A percentile compares a stretch with the other conserved stretches of the same genome.
phyloP scores from a whole-genome alignment of 2,329 filamentous ascomycete genomes.

The Plenodomus biglobosus region DNA sequence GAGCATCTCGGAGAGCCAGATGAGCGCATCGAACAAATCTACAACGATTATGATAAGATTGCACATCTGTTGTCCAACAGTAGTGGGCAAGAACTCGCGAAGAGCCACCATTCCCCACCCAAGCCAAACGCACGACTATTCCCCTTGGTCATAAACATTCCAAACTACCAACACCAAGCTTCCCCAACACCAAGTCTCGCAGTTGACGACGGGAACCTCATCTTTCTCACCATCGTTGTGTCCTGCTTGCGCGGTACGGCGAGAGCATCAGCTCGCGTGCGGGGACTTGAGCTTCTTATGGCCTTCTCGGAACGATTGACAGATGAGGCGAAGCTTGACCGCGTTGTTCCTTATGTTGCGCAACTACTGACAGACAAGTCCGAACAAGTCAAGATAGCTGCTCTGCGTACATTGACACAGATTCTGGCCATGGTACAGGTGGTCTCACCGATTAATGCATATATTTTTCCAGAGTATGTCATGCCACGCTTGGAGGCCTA shows the following conservation, averaged over 20 bases:
- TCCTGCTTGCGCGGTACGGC: slow-evolving; percentile 88
- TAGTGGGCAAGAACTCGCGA: slow-evolving; percentile 49
- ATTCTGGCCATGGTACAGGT: slow-evolving; percentile 78
- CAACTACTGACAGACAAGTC: slow-evolving; percentile 77
- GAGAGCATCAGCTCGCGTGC: slow-evolving; percentile 80
- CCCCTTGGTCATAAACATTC: slow-evolving; percentile 81
- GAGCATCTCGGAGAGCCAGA: slow-evolving; percentile 84
- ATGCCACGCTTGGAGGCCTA: slow-evolving; percentile 62
- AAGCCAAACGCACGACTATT: slow-evolving; percentile 62
- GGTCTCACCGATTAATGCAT: slow-evolving; percentile 74
- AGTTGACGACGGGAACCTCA: slow-evolving; percentile 84
- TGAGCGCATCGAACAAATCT: slow-evolving; percentile 90
- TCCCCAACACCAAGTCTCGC: slow-evolving; percentile 62
- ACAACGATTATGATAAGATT: slow-evolving; percentile 95
- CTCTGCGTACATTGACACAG: slow-evolving; percentile 83
- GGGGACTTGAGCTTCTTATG: slow-evolving; percentile 86
- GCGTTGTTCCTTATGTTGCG: slow-evolving; percentile 88
- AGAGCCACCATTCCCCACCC: slow-evolving; percentile 33
- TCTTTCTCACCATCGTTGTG: slow-evolving; percentile 87
- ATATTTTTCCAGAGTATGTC: slow-evolving; percentile 68
- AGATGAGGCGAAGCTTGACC: slow-evolving; percentile 93
- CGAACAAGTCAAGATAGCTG: slow-evolving; percentile 81
- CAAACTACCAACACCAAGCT: slow-evolving; percentile 75
- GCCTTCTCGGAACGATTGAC: slow-evolving; percentile 90
- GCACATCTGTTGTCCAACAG: slow-evolving; percentile 86